A percentile compares a stretch with the other conserved stretches of the same genome.
These are phyloP conservation scores for Spiraea crenata DNA, from an alignment of 331 rosid species.

Conservation along the genomic window DNA sequence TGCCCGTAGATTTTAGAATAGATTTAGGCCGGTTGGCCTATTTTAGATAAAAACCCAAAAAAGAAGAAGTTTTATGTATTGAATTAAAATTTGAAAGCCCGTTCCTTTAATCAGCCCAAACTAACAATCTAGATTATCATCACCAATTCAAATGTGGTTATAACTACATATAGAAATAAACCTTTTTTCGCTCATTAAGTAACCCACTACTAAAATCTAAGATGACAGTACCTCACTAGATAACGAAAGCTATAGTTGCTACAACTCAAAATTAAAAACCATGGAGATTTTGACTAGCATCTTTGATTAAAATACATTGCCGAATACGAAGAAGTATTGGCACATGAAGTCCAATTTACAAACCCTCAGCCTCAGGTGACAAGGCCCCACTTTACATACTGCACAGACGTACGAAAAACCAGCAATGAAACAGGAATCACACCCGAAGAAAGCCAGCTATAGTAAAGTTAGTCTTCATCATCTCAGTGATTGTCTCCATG, in stretches of 20 bases:
- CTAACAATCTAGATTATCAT: background rate
- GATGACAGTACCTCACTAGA: background rate
- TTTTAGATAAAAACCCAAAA: too few relatives aligned
- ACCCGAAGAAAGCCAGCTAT: conserved; percentile 72
- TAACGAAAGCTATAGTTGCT: background rate
- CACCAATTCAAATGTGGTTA: background rate
- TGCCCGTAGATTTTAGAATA: too few relatives aligned
- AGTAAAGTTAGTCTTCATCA: conserved; percentile 13
- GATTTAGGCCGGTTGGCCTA: too few relatives aligned
- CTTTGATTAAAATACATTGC: background rate
- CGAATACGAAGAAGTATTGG: background rate
- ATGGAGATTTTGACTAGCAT: background rate
- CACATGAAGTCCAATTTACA: background rate
- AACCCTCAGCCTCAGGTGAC: background rate
- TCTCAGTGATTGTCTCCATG: conserved; percentile 34
- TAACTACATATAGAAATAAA: background rate
- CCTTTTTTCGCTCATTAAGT: background rate
- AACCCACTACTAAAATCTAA: background rate
- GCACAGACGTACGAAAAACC: conserved; percentile 61
- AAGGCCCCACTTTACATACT: background rate
- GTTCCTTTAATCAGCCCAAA: background rate
- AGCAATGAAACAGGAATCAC: conserved; percentile 22
- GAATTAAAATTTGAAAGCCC: background rate
- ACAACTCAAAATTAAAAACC: background rate
- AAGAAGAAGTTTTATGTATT: too few relatives aligned